These are phyloP conservation scores for Ogataea naganishii DNA, from an alignment of 805 yeast species.

Conservation along the genomic window DNA sequence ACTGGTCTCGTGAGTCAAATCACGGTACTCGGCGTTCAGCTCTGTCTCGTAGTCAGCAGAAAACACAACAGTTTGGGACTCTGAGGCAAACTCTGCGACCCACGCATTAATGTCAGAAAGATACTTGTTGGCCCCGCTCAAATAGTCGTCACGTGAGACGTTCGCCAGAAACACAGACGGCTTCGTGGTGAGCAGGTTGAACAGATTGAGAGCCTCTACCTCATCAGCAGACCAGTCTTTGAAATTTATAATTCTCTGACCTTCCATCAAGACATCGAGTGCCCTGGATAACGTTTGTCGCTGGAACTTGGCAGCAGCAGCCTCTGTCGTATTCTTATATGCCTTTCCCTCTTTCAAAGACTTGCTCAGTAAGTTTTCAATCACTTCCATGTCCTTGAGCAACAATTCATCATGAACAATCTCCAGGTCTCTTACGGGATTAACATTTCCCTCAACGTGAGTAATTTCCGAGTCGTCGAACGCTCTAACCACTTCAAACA, in stretches of 20 bases:
- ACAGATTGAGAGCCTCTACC: constrained; percentile 80
- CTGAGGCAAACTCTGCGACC: constrained; percentile 84
- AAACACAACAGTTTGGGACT: constrained; percentile 32
- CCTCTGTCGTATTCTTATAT: constrained; percentile 63
- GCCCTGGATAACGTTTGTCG: constrained; percentile 70
- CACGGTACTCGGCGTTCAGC: constrained; percentile 51
- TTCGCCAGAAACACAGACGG: constrained; percentile 90
- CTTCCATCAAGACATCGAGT: constrained; percentile 69
- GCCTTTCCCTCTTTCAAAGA: constrained; percentile 69
- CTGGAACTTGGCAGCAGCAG: constrained; percentile 75
- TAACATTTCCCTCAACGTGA: constrained; percentile 56
- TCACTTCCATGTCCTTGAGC: constrained; percentile 61
- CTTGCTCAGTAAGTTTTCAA: constrained; percentile 68
- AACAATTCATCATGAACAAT: constrained; percentile 59
- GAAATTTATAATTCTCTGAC: constrained; percentile 76
- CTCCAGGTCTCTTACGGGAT: constrained; percentile 55
- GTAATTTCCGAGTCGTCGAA: constrained; percentile 58
- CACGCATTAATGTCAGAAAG: constrained; percentile 76
- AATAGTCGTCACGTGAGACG: constrained; percentile 80
- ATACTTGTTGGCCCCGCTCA: constrained; percentile 84
- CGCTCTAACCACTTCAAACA: constrained; percentile 60
- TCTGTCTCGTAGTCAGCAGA: constrained; percentile 25
- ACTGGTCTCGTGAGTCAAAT: constrained; percentile 62
- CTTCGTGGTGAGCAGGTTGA: constrained; percentile 88
- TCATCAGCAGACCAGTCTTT: constrained; percentile 85